Conservation (phyloP, 106 monocot genomes). For the Acorus calamus region DNA sequence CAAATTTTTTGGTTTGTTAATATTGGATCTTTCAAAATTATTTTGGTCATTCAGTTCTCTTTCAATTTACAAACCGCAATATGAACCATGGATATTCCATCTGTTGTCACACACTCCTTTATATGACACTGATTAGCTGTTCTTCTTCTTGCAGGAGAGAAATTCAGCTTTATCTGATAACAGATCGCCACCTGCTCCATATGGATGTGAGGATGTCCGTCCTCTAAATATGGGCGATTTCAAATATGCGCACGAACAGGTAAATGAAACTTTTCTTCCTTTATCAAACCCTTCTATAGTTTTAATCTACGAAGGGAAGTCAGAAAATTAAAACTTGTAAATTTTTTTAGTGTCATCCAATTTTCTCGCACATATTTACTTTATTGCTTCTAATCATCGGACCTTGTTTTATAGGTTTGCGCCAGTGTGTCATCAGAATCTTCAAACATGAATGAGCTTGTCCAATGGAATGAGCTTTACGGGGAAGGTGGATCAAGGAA, state of each 20-base stretch:
- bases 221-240: constrained; percentile 67
- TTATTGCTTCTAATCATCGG: neutral
- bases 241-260: constrained; percentile 85
- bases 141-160: constrained; percentile 45
- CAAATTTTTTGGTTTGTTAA: too few relatives aligned
- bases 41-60: too few relatives aligned
- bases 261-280: constrained; percentile 7
- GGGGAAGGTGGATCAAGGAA: constrained; percentile 62
- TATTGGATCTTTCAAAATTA: too few relatives aligned
- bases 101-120: neutral
- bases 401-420: constrained; percentile 26
- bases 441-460: constrained; percentile 46
- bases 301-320: too few relatives aligned
- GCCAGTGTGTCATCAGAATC: constrained; percentile 56
- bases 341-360: too few relatives aligned
- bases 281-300: neutral
- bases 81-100: too few relatives aligned
- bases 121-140: neutral
- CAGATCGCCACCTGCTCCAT: constrained; percentile 37
- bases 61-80: too few relatives aligned
- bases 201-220: constrained; percentile 46
- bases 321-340: too few relatives aligned
- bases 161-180: constrained; percentile 48
- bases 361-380: neutral
- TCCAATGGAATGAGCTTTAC: constrained; percentile 55